A percentile compares a stretch with the other conserved stretches of the same genome.
Evolutionary conservation across 768 basidiomycete genomes (phyloP).

Genomic region (Panaeolus cyanescens): DNA sequence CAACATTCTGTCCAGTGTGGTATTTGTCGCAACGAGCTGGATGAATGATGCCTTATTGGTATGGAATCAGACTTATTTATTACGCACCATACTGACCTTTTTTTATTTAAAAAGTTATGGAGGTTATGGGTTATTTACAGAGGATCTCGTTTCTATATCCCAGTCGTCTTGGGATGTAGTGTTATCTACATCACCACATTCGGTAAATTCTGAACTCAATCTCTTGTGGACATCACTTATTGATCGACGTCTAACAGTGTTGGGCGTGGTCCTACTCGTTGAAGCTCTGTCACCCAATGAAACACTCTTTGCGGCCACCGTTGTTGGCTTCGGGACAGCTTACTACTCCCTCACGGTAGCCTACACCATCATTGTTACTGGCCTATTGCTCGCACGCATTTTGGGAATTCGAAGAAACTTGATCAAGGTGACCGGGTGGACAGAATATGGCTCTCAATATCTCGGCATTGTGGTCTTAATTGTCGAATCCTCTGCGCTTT

Average conservation of each 20-base stretch:
- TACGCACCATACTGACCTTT: background rate
- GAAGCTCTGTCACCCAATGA: background rate
- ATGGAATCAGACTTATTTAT: background rate
- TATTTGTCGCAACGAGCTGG: background rate
- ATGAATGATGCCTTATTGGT: background rate
- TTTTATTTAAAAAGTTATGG: too few species aligned
- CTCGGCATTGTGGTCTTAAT: conserved; percentile 27
- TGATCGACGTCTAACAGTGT: background rate
- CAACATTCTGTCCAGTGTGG: background rate
- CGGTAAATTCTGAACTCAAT: background rate
- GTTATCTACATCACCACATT: background rate
- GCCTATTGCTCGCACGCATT: background rate
- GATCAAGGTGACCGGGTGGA: background rate
- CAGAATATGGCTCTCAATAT: conserved; percentile 18
- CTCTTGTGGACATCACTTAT: background rate
- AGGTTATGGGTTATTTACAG: background rate
- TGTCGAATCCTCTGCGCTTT: conserved; percentile 29
- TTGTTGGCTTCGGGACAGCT: background rate
- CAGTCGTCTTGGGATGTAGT: background rate
- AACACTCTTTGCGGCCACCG: background rate
- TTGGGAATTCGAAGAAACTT: background rate
- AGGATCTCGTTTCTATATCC: background rate
- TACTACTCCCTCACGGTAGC: background rate
- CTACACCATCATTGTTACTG: background rate
- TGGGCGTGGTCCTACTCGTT: background rate